A percentile compares a stretch with the other conserved stretches of the same genome.
phyloP scores from a whole-genome alignment of 139 green algal genomes.

The Klebsormidium nitens region DNA sequence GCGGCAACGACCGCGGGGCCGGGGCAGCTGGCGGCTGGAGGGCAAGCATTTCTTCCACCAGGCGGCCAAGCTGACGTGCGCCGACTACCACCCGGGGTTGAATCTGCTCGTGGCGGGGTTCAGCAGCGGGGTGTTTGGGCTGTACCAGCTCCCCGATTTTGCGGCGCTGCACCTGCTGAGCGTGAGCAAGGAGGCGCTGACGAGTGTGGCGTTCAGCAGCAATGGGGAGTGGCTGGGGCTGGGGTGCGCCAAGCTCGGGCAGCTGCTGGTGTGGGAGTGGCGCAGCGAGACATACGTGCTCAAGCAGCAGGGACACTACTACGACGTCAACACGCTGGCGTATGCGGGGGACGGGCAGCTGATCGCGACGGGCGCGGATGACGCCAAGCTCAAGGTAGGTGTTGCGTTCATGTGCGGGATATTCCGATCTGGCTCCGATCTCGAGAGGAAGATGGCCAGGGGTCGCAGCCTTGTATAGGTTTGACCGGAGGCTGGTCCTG shows the following conservation, averaged over 20 bases:
- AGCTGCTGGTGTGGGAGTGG: slow-evolving; percentile 99
- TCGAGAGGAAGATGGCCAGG: too few relatives aligned
- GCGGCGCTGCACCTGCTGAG: slow-evolving; percentile 53
- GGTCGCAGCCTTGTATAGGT: too few relatives aligned
- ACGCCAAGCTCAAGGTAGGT: slow-evolving; percentile 63
- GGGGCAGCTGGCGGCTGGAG: slow-evolving; percentile 66
- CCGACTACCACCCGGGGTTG: slow-evolving; percentile 49
- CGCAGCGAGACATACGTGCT: slow-evolving; percentile 88
- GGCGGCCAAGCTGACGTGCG: slow-evolving; percentile 51
- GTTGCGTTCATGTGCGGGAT: too few relatives aligned
- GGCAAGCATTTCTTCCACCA: slow-evolving; percentile 76
- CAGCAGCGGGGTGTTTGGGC: slow-evolving; percentile 79
- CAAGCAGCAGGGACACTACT: slow-evolving; percentile 85
- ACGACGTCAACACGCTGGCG: slow-evolving; percentile 61
- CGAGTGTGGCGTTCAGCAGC: slow-evolving; percentile 65
- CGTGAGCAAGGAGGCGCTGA: slow-evolving; percentile 60
- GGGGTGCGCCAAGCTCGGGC: slow-evolving; percentile 69
- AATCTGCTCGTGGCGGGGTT: slow-evolving; percentile 71
- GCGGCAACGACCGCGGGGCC: too few relatives aligned
- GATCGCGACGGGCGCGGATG: slow-evolving; percentile 78
- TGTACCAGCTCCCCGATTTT: slow-evolving; percentile 83
- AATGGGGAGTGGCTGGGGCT: slow-evolving; percentile 72
- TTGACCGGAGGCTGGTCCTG: too few relatives aligned
- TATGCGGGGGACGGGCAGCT: slow-evolving; percentile 80
- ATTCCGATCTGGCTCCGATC: too few relatives aligned